These are phyloP conservation scores for Caryocar brasiliense DNA, from an alignment of 441 rosid genomes.

Conservation along the genomic window DNA sequence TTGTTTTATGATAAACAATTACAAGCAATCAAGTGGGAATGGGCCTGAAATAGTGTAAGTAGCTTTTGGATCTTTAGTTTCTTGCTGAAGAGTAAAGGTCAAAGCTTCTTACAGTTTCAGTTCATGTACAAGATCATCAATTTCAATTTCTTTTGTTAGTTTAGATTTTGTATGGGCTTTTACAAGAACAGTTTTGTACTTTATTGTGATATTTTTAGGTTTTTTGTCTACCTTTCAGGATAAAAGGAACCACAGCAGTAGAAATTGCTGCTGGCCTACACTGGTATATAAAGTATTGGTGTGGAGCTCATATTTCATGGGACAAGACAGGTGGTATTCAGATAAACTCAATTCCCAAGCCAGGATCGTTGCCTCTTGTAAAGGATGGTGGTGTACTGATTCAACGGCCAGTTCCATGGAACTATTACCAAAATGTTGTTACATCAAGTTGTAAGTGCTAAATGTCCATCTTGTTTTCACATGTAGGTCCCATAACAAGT, in stretches of 20 bases:
- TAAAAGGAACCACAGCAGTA: conserved; percentile 77
- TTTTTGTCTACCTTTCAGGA: conserved; percentile 25
- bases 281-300: conserved; percentile 83
- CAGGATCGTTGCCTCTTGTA: conserved; percentile 69
- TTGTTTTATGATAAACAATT: conserved; percentile 63
- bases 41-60: conserved; percentile 76
- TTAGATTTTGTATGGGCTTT: neutral
- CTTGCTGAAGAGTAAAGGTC: conserved; percentile 7
- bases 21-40: conserved; percentile 19
- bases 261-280: conserved; percentile 91
- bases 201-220: neutral
- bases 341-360: conserved; percentile 62
- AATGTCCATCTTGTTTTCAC: conserved; percentile 5
- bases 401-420: conserved; percentile 89
- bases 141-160: neutral
- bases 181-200: neutral
- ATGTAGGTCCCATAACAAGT: neutral
- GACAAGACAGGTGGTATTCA: conserved; percentile 90
- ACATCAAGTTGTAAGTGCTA: conserved; percentile 80
- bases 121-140: neutral
- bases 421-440: conserved; percentile 94
- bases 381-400: conserved; percentile 52
- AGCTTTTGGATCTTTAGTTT: neutral
- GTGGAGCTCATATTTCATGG: conserved; percentile 95
- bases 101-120: neutral